Evolutionary conservation across 73 alveolate species (phyloP), one percentile per base, ranked within the genome.

Genomic region (Paramecium bursaria): DNA sequence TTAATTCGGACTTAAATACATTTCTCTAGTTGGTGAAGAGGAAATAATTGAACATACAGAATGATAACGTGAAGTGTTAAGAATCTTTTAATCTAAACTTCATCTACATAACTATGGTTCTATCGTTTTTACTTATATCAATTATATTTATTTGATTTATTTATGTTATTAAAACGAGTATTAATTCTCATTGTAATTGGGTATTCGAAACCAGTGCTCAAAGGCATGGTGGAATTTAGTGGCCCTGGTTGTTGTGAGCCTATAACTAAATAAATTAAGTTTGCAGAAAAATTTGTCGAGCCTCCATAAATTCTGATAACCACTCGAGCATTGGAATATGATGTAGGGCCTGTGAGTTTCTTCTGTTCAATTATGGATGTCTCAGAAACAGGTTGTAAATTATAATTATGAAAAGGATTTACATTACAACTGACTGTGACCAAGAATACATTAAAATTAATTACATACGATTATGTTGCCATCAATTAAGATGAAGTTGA

Each of bases 211-310:
- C 33, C 82, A 67, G 82, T 67, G n/a, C 26, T 33, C 27, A 67
- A 67, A 44, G 82, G 82, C 22, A 47, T 67, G 27, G 44, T 67
- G 17, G 82, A 67, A 35, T 67, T 67, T 67, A 42, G 46, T 39
- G 82, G 60, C 17, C 82, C 82, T 31, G 50, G 82, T 33, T 67
- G 82, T 67, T 67, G 82, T 17, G 82, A 67, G 17, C 82, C 82
- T 9, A 35, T 67, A 19, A 5, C 22, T 26, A 67, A 19, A 19
- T 39, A 67, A 25, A 10, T 67, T 7, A 35, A 53, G 2, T 67
- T 67, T 42, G 46, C 82, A 15, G 82, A 67, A 11, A 67, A 67
- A 67, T 67, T 67, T 42, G 3, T 17, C 22, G 82, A 67, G 19
- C 33, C 44, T 5, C 82, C 82, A 14, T 42, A 67, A 67, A 42